These are phyloP conservation scores for Hypsizygus marmoreus DNA, from an alignment of 768 basidiomycete species.

Conservation along the genomic window DNA sequence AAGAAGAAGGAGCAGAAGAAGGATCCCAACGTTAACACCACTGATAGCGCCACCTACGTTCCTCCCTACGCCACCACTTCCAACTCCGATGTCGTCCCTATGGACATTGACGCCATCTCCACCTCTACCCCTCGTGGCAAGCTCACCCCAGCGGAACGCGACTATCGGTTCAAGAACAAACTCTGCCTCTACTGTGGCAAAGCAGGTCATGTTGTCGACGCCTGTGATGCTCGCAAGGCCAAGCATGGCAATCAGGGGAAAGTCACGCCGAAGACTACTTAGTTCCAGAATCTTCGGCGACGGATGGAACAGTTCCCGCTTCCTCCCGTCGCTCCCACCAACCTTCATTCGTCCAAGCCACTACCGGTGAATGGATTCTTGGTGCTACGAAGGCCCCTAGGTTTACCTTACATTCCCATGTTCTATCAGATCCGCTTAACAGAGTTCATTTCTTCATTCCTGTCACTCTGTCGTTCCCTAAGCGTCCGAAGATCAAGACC, in stretches of 20 bases:
- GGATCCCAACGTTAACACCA: neutral
- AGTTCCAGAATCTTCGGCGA: constrained; percentile 31
- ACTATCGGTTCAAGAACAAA: constrained; percentile 21
- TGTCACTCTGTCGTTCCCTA: constrained; percentile 31
- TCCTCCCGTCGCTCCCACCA: constrained; percentile 10
- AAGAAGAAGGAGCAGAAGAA: constrained; percentile 15
- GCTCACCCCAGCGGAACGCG: constrained; percentile 27
- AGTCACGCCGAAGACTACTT: constrained; percentile 24
- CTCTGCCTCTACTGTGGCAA: constrained; percentile 40
- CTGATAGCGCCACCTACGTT: neutral
- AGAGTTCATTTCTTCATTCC: constrained; percentile 29
- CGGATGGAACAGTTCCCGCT: constrained; percentile 23
- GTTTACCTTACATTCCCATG: constrained; percentile 19
- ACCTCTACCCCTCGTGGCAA: constrained; percentile 20
- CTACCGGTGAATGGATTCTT: constrained; percentile 21
- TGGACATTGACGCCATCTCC: constrained; percentile 31
- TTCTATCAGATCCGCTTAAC: constrained; percentile 12
- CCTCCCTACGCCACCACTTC: constrained; percentile 7
- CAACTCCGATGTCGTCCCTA: constrained; percentile 24
- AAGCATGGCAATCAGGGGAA: constrained; percentile 20
- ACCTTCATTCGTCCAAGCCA: constrained; percentile 16
- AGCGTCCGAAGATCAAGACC: constrained; percentile 29
- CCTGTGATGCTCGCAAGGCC: constrained; percentile 26
- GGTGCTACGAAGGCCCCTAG: constrained; percentile 16
- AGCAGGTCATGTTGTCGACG: constrained; percentile 25